Percentiles rank a stretch among this genome's conserved stretches.
Evolutionary conservation across 768 basidiomycete genomes (phyloP).

Genomic region (Kwoniella pini): DNA sequence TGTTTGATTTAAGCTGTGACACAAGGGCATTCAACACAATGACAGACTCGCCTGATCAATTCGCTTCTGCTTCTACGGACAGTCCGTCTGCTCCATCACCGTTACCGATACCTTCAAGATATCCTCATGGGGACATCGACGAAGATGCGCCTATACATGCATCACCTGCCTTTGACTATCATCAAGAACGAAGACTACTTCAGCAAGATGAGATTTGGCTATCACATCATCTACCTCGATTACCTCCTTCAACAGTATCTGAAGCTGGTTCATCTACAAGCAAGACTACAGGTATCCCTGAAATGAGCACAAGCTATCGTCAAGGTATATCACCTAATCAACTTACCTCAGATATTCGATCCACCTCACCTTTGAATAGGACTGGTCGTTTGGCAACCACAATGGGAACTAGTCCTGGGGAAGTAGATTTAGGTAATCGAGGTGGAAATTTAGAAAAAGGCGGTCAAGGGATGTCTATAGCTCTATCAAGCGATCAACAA

Average conservation of each 20-base stretch:
- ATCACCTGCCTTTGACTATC: constrained; percentile 54
- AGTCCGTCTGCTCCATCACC: constrained; percentile 14
- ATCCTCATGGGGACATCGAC: constrained; percentile 10
- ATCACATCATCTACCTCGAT: constrained; percentile 48
- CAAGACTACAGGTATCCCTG: constrained; percentile 2
- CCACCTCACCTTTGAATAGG: constrained; percentile 4
- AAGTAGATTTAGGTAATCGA: constrained; percentile 11
- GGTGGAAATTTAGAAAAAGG: constrained; percentile 18
- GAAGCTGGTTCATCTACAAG: constrained; percentile 18
- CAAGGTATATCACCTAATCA: constrained; percentile 4
- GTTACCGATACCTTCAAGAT: constrained; percentile 12
- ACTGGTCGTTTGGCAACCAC: background rate
- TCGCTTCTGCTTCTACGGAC: background rate
- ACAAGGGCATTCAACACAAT: background rate
- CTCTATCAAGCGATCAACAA: background rate
- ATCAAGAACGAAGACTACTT: constrained; percentile 52
- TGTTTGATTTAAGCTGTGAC: too few species aligned
- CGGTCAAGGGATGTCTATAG: constrained; percentile 17
- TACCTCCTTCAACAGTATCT: constrained; percentile 35
- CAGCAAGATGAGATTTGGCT: constrained; percentile 52
- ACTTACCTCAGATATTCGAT: constrained; percentile 1
- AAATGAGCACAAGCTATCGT: constrained; percentile 3
- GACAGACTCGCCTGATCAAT: constrained; percentile 10
- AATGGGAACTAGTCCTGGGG: background rate
- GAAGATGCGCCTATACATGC: constrained; percentile 13